Conservation (phyloP, 73 alveolate genomes). For the Tetrahymena thermophila region DNA sequence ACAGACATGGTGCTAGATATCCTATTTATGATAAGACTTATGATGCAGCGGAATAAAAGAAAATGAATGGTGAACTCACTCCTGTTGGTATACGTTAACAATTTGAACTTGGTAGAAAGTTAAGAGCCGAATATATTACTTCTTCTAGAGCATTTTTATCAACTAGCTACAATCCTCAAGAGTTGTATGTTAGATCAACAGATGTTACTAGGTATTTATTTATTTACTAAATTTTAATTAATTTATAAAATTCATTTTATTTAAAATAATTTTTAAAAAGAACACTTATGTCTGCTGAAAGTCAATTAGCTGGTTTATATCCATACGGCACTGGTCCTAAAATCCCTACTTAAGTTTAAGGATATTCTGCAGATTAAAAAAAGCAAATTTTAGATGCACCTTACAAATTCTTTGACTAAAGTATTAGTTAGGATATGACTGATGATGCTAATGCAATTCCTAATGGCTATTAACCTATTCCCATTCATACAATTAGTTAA, state of each 20-base stretch:
- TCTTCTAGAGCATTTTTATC: neutral
- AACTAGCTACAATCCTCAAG: neutral
- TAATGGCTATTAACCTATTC: neutral
- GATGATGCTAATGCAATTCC: neutral
- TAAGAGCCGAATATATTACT: conserved; percentile 7
- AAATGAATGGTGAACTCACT: conserved; percentile 16
- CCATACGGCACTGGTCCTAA: conserved; percentile 2
- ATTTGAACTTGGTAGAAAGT: conserved; percentile 10
- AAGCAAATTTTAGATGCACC: neutral
- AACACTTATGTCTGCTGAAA: conserved; percentile 36
- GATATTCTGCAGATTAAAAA: neutral
- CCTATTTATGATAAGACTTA: conserved; percentile 22
- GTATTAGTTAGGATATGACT: neutral
- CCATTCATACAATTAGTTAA: conserved; percentile 8
- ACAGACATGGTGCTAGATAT: conserved; percentile 41
- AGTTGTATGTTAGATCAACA: conserved; percentile 7
- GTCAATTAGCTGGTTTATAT: conserved; percentile 22
- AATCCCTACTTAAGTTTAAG: neutral
- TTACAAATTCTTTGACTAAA: neutral
- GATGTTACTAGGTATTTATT: conserved; percentile 13
- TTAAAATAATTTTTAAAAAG: neutral
- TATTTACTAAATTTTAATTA: neutral
- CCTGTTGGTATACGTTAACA: conserved; percentile 42
- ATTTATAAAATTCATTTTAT: neutral
- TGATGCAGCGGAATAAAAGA: neutral